A percentile compares a stretch with the other conserved stretches of the same genome.
These are phyloP conservation scores for Quercus robur DNA, from an alignment of 306 rosid genomes.

Conservation along the genomic window DNA sequence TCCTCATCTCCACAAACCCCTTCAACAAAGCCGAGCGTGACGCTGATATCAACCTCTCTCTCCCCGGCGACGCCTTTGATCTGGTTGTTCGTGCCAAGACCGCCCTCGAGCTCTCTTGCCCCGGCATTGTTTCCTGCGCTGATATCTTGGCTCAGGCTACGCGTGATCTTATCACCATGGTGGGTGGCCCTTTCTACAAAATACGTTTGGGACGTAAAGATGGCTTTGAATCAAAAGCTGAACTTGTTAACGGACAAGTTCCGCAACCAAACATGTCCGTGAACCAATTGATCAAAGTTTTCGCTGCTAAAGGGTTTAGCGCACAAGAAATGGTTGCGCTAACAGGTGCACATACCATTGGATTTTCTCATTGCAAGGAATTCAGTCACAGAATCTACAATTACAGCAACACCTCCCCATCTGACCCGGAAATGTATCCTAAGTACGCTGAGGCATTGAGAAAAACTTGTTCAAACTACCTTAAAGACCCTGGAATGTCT, in stretches of 20 bases:
- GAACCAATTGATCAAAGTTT: slow-evolving; percentile 30
- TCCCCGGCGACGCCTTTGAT: slow-evolving; percentile 50
- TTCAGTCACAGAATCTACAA: slow-evolving; percentile 37
- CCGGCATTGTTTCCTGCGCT: slow-evolving; percentile 52
- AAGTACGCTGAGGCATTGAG: slow-evolving; percentile 39
- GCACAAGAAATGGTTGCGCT: slow-evolving; percentile 49
- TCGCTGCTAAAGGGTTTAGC: slow-evolving; percentile 32
- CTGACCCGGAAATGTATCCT: slow-evolving; percentile 49
- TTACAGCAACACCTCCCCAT: slow-evolving; percentile 19
- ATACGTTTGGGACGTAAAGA: slow-evolving; percentile 47
- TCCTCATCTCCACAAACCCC: slow-evolving; percentile 32
- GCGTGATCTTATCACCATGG: slow-evolving; percentile 42
- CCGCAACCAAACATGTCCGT: slow-evolving; percentile 28
- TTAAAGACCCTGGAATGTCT: slow-evolving; percentile 28
- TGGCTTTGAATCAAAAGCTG: slow-evolving; percentile 28
- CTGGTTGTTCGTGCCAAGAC: slow-evolving; percentile 36
- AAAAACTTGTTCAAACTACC: slow-evolving; percentile 37
- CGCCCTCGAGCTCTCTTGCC: slow-evolving; percentile 49
- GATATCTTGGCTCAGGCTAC: slow-evolving; percentile 48
- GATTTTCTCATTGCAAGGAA: slow-evolving; percentile 54
- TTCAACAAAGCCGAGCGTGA: slow-evolving; percentile 45
- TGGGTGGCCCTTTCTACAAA: slow-evolving; percentile 48
- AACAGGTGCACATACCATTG: slow-evolving; percentile 49
- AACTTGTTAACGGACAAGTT: slow-evolving; percentile 27
- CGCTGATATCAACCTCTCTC: slow-evolving; percentile 38